Base-by-base conservation (phyloP, 2,329 filamentous ascomycete species). In the Pseudogymnoascus sp. region DNA sequence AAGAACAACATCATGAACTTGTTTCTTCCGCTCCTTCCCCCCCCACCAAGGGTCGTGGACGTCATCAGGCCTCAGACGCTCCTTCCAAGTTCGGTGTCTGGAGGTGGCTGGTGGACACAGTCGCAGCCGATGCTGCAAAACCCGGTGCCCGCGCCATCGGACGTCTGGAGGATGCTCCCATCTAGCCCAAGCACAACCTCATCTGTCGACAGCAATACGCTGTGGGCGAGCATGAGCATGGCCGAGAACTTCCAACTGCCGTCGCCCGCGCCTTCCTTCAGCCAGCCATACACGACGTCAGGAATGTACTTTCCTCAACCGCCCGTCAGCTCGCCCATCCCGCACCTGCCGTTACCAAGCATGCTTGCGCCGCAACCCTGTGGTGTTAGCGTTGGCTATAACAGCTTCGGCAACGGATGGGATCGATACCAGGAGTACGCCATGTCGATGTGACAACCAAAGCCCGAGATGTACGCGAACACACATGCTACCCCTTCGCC, bases 81-180 rank as follows among this genome's bases (percentile, higher is more conserved):
- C 69, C 82, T 97, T 62, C 91, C 92, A 66, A 96, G 90, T 80
- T 92, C 91, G 59, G 86, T 89, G 18, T 83, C 82, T 63, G 82
- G 84, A 63, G 83, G 86, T 69, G 85, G 82, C 75, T 91, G 93
- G 84, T 97, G 92, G 93, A 86, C 88, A 63, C 88, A 91, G 71
- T 78, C 83, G 59, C 35, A 37, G 14, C 35, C 35, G 35, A 81
- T 82, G 35, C 79, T 90, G 63, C 83, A 87, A 63, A 82, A 85
- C 63, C 82, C 82, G 44, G 78, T 91, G 66, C 83, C 89, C 47
- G 84, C 84, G 5, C 85, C 88, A 1, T 85, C 96, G 65, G 92
- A 97, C 66, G 83, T 90, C 63, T 97, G 93, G 93, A 91, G 89
- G 75, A 86, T 97, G 69, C 80, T 97, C 63, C 90, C 92, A 56